phyloP scores from a whole-genome alignment of 1,284 basidiomycete genomes.

The Exobasidium rhododendri region DNA sequence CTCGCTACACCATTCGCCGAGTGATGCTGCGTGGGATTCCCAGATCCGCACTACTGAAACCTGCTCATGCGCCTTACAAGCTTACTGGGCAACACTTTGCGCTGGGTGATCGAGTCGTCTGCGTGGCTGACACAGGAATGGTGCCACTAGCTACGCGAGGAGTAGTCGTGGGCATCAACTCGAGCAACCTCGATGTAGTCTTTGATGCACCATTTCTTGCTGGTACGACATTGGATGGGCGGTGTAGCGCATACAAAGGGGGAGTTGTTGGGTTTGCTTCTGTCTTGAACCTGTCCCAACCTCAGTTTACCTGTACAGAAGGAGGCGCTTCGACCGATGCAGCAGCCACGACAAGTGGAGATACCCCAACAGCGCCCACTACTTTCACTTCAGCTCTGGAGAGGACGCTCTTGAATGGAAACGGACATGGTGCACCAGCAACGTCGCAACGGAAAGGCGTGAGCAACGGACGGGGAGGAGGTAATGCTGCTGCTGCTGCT shows the following conservation, averaged over 20 bases:
- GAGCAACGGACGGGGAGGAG: not conserved
- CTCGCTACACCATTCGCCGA: conserved; percentile 55
- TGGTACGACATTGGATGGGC: conserved; percentile 77
- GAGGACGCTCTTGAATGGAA: not conserved
- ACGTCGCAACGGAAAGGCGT: not conserved
- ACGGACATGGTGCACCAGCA: not conserved
- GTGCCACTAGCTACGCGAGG: conserved; percentile 89
- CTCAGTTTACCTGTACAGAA: conserved; percentile 33
- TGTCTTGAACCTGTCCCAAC: conserved; percentile 49
- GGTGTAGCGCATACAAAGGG: conserved; percentile 30
- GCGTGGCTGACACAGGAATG: conserved; percentile 87
- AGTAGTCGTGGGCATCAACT: conserved; percentile 82
- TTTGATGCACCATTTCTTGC: conserved; percentile 96
- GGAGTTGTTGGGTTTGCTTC: conserved; percentile 37
- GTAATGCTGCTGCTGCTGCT: no score
- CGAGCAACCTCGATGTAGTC: conserved; percentile 81
- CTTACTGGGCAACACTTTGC: conserved; percentile 85
- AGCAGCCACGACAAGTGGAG: not conserved
- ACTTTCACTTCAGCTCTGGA: not conserved
- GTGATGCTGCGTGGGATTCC: conserved; percentile 87
- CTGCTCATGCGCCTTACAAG: conserved; percentile 81
- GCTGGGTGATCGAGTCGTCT: conserved; percentile 91
- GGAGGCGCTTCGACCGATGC: not conserved
- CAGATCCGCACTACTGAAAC: conserved; percentile 90
- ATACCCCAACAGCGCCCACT: not conserved